Evolutionary conservation across 2,329 filamentous ascomycete species (phyloP), one percentile per base, ranked within the genome.

Genomic region (Dothiorella sarmentorum): DNA sequence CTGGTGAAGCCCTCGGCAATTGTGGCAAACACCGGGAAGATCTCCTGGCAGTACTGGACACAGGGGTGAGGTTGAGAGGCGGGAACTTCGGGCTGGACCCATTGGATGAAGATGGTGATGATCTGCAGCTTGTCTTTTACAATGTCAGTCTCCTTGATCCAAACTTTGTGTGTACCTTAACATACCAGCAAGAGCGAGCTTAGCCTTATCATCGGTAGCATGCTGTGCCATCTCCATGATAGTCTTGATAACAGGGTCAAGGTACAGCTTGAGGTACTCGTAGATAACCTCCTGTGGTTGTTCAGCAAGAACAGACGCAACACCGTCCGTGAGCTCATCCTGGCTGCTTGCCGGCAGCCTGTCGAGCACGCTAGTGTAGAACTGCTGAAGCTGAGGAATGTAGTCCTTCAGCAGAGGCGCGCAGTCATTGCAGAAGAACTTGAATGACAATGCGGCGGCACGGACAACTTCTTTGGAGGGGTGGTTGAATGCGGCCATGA

Each of bases 361-460:
- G 72, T 96, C 90, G 35, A 97, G 82, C 45, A 96, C 88, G 63
- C 89, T 87, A 68, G 96, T 86, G 72, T 97, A 99, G 72, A 99
- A 99, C 3, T 86, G 83, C 73, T 99, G 94, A 15, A 99, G 81
- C 67, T 96, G 90, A 7, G 86, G 74, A 33, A 96, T 90, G 71
- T 96, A 92, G 4, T 83, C 86, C 64, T 90, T 89, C 22, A 99
- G 82, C 33, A 96, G 81, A 68, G 91, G 85, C 65, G 89, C 91
- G 78, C 94, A 99, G 75, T 99, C 94, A 13, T 88, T 91, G 69
- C 95, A 97, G 75, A 99, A 92, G 78, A 94, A 99, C 68, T 95
- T 96, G 78, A 99, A 92, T 2, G 94, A 89, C 73, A 97, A 85
- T 5, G 94, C 94, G 17, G 94, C 90, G 18, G 93, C 94, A 63